Evolutionary conservation across 306 rosid genomes (phyloP), one percentile per base, ranked within the genome.

Genomic region (Vigna angularis): DNA sequence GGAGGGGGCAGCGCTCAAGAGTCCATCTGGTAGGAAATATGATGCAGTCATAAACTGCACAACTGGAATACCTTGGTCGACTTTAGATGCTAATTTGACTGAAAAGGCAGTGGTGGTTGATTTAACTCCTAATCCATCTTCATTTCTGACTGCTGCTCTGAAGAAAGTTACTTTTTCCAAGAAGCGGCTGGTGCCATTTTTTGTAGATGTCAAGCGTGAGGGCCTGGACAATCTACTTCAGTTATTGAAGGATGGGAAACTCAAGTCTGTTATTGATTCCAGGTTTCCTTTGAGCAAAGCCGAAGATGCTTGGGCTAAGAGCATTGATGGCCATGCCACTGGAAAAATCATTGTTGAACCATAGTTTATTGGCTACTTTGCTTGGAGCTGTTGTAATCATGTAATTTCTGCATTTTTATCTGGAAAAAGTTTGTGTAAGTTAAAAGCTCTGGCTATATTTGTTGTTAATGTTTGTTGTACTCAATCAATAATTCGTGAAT

Each of bases 231-330:
- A 45, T 76, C 85, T 92, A 3, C 53, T 83, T 52, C 84, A 83
- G 55, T 75, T 90, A 62, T 56, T 83, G 75, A 90, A 84, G 82
- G 90, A 90, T 15, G 89, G 93, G 70, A 90, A 82, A 67, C 86
- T 90, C 13, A 92, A 87, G 82, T 65, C 87, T 6, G 82, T 81
- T 18, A 81, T 88, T 3, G 90, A 90, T 72, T 90, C 91, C 0
- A 86, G 13, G 71, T 64, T 80, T 82, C 87, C 93, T 72, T 57
- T 92, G 58, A 87, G 88, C 82, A 92, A 84, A 78, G 93, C 88
- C 63, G 93, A 88, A 76, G 91, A 87, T 85, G 94, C 93, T 53
- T 92, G 97, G 97, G 90, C 91, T 42, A 88, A 86, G 87, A 87
- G 90, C 79, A 83, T 86, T 36, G 90, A 88, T 45, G 89, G 91